phyloP scores from a whole-genome alignment of 345 rosid genomes.

The Arabidopsis arenosa region DNA sequence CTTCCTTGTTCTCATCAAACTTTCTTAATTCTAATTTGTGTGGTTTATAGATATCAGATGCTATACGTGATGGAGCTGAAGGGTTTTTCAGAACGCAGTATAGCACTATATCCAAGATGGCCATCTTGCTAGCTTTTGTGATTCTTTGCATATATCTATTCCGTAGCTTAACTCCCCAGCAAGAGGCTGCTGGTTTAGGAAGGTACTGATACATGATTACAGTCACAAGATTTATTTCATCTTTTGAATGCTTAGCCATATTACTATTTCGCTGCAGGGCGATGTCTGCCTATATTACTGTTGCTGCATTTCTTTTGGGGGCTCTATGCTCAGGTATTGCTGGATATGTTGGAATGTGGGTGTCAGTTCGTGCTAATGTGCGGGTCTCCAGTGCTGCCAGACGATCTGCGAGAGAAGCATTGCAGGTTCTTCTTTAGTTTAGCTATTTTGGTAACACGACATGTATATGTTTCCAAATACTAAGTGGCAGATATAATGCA shows the following conservation, averaged over 20 bases:
- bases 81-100: constrained; percentile 98
- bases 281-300: constrained; percentile 86
- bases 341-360: constrained; percentile 99
- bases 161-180: constrained; percentile 90
- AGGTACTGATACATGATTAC: constrained; percentile 56
- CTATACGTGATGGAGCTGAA: constrained; percentile 99
- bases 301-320: constrained; percentile 92
- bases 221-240: constrained; percentile 17
- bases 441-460: constrained; percentile 35
- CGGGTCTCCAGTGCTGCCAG: constrained; percentile 99
- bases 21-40: constrained; percentile 26
- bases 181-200: constrained; percentile 96
- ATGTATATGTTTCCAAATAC: constrained; percentile 22
- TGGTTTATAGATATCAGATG: constrained; percentile 89
- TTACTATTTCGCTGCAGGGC: constrained; percentile 58
- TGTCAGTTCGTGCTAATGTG: constrained; percentile 99
- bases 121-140: constrained; percentile 80
- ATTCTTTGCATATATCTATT: constrained; percentile 86
- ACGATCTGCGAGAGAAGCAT: constrained; percentile 97
- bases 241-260: constrained; percentile 23
- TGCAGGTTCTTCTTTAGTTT: constrained; percentile 72
- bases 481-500: constrained; percentile 51
- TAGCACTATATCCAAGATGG: constrained; percentile 97
- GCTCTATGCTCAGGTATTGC: constrained; percentile 95
- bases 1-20: constrained; percentile 6